Evolutionary conservation across 495 filamentous ascomycete species (phyloP).

Genomic region (Collariella sp.): DNA sequence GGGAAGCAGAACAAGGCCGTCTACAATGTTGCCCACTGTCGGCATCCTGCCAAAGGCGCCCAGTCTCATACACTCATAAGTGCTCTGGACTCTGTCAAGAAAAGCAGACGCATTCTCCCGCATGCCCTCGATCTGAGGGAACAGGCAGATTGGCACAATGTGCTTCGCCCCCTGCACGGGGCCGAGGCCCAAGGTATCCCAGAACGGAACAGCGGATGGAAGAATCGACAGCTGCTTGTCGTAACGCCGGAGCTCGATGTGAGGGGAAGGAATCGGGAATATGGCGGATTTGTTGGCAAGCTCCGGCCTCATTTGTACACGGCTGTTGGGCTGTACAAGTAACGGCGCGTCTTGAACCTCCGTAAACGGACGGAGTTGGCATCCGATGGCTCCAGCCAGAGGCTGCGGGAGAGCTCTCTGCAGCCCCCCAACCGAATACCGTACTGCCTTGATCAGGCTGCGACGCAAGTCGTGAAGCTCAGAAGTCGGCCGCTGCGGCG

Average conservation of each 20-base stretch:
- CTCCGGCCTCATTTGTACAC: conserved; percentile 41
- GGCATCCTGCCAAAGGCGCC: conserved; percentile 58
- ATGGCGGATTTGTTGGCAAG: conserved; percentile 30
- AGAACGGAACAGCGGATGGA: conserved; percentile 73
- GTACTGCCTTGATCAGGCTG: conserved; percentile 29
- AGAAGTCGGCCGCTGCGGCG: not conserved
- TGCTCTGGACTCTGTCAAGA: conserved; percentile 57
- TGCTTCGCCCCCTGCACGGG: conserved; percentile 74
- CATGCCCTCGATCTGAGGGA: conserved; percentile 53
- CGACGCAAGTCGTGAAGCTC: conserved; percentile 24
- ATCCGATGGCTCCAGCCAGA: conserved; percentile 29
- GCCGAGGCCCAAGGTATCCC: conserved; percentile 80
- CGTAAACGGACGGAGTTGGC: conserved; percentile 38
- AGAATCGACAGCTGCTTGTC: conserved; percentile 68
- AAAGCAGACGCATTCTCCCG: conserved; percentile 57
- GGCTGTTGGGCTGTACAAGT: conserved; percentile 31
- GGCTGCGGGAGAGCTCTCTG: conserved; percentile 30
- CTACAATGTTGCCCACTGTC: conserved; percentile 40
- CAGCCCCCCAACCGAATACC: conserved; percentile 36
- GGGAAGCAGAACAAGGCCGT: conserved; percentile 53
- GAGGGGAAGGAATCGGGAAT: conserved; percentile 51
- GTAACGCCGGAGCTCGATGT: conserved; percentile 68
- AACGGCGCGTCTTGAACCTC: conserved; percentile 48
- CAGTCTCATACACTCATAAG: conserved; percentile 73
- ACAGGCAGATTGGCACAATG: conserved; percentile 70